Percentiles rank a stretch among this genome's conserved stretches.
Conservation (phyloP, 2,329 filamentous ascomycete species). For the Fusarium sp. region DNA sequence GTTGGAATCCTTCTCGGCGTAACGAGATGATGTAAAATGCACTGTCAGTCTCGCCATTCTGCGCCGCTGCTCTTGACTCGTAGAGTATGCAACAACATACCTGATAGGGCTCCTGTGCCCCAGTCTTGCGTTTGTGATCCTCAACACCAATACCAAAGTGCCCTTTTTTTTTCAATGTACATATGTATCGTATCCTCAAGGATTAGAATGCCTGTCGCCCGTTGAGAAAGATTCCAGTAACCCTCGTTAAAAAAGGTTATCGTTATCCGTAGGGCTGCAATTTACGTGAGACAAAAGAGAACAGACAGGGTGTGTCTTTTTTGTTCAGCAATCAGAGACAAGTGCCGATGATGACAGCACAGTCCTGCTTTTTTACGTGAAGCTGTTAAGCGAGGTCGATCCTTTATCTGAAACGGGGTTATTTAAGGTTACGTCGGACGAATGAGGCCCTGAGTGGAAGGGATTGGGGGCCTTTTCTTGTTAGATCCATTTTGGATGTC, state of each 20-base stretch:
- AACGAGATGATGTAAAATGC: not conserved
- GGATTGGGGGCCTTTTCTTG: not conserved
- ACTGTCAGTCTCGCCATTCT: not conserved
- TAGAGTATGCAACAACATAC: not conserved
- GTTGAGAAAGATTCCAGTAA: not conserved
- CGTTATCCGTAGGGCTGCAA: constrained; percentile 23
- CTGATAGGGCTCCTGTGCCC: constrained; percentile 27
- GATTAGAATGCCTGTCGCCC: not conserved
- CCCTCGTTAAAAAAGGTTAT: constrained; percentile 12
- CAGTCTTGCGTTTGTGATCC: constrained; percentile 14
- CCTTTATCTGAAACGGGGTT: constrained; percentile 37
- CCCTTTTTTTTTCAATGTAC: not conserved
- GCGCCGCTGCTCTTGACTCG: constrained; percentile 9
- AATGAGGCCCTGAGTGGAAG: constrained; percentile 17
- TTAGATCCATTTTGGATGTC: not conserved
- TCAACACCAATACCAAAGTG: not conserved
- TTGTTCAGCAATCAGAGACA: not conserved
- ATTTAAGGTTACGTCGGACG: constrained; percentile 24
- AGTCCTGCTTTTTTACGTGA: not conserved
- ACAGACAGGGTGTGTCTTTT: not conserved
- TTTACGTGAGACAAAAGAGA: not conserved
- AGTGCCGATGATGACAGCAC: constrained; percentile 20
- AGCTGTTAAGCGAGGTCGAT: constrained; percentile 30
- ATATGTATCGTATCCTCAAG: not conserved
- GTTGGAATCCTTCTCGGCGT: not conserved